These are phyloP conservation scores for Eimeria maxima DNA, from an alignment of 169 alveolate genomes.

Conservation along the genomic window DNA sequence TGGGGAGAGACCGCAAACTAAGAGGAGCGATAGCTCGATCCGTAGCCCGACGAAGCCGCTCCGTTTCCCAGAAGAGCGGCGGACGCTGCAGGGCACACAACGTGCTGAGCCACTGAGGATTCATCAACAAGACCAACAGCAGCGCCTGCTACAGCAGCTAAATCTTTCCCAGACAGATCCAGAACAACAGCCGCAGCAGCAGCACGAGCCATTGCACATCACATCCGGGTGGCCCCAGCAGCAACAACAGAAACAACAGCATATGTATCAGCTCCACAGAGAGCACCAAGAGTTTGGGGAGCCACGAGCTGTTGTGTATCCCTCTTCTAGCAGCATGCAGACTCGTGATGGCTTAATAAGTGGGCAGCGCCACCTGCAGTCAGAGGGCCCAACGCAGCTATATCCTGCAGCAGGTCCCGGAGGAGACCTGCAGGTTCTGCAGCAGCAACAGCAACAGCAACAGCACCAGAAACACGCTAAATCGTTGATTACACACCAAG, in stretches of 20 bases:
- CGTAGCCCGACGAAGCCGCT: slow-evolving; percentile 7
- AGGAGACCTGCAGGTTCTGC: not conserved
- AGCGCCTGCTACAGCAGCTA: not conserved
- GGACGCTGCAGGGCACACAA: not conserved
- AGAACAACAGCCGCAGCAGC: not conserved
- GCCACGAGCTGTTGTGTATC: not conserved
- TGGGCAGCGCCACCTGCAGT: not conserved
- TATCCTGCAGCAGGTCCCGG: not conserved
- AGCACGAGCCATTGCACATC: not conserved
- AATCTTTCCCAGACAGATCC: not conserved
- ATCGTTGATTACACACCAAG: not conserved
- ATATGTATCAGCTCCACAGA: not conserved
- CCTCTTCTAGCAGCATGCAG: not conserved
- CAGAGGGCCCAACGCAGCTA: not conserved
- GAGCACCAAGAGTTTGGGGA: not conserved
- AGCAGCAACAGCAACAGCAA: not conserved
- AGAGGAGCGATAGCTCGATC: not conserved
- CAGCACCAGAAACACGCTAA: not conserved
- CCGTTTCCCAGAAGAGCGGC: not conserved
- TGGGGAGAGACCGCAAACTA: not conserved
- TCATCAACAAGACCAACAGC: slow-evolving; percentile 13
- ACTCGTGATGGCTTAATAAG: not conserved
- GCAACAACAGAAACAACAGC: not conserved
- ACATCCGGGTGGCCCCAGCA: not conserved
- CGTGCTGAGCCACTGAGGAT: not conserved